A percentile compares a stretch with the other conserved stretches of the same genome.
These are phyloP conservation scores for Seiridium cupressi DNA, from an alignment of 2,329 filamentous ascomycete genomes.

Conservation along the genomic window DNA sequence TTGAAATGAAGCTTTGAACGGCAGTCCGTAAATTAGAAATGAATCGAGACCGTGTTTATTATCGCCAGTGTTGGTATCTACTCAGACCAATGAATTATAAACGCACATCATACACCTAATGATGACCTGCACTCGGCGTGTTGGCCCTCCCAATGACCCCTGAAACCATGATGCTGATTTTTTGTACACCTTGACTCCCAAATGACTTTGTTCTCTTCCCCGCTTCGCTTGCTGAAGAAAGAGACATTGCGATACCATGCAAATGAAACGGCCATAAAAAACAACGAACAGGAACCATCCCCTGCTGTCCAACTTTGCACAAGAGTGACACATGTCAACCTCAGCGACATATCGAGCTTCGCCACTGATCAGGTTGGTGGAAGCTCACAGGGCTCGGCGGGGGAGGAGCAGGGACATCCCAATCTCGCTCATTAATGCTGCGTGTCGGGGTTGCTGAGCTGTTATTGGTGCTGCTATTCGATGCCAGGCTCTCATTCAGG, in stretches of 20 bases:
- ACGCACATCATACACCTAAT: neutral
- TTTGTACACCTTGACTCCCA: conserved; percentile 23
- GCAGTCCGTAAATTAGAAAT: neutral
- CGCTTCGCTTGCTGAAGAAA: conserved; percentile 22
- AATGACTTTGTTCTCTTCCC: conserved; percentile 9
- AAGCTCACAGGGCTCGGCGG: conserved; percentile 65
- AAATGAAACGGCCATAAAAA: neutral
- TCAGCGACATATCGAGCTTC: conserved; percentile 33
- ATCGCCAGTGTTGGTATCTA: neutral
- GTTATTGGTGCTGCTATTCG: conserved; percentile 27
- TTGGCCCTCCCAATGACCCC: neutral
- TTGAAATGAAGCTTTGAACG: no score
- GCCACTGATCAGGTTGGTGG: conserved; percentile 55
- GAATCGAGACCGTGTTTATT: neutral
- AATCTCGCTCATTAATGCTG: conserved; percentile 56
- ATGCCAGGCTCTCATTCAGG: conserved; percentile 48
- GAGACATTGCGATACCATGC: conserved; percentile 13
- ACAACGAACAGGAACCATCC: neutral
- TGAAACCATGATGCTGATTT: neutral
- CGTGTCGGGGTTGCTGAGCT: conserved; percentile 44
- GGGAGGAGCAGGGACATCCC: conserved; percentile 63
- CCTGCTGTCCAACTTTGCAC: neutral
- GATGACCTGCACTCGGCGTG: neutral
- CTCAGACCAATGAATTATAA: neutral
- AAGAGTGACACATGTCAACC: no score